Evolutionary conservation across 257 asterid species (phyloP).

Genomic region (Fraxinus americana): DNA sequence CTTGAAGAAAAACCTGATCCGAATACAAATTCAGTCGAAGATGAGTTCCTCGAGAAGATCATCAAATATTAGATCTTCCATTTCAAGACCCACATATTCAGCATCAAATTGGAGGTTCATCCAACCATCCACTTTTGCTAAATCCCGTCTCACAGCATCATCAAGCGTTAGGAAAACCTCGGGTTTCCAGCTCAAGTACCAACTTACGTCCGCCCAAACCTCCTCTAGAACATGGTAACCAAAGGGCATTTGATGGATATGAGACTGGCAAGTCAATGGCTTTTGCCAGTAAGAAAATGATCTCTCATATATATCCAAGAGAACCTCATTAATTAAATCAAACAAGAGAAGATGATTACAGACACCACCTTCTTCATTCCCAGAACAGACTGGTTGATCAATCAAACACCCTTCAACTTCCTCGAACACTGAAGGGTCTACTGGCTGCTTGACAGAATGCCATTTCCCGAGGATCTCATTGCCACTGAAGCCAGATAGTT

Average conservation of each 20-base stretch:
- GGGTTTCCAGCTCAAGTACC: conserved; percentile 40
- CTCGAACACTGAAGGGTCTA: conserved; percentile 56
- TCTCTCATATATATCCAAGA: conserved; percentile 57
- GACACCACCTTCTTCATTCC: conserved; percentile 35
- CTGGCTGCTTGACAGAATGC: conserved; percentile 59
- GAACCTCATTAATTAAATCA: conserved; percentile 65
- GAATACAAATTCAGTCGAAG: conserved; percentile 5
- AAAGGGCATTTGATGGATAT: conserved; percentile 57
- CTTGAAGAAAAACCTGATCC: not conserved
- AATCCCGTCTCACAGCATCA: conserved; percentile 61
- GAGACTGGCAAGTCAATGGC: conserved; percentile 47
- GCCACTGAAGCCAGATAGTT: conserved; percentile 64
- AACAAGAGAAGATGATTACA: conserved; percentile 59
- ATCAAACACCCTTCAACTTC: conserved; percentile 51
- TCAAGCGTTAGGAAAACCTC: conserved; percentile 51
- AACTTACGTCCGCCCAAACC: conserved; percentile 65
- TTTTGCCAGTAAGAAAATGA: conserved; percentile 73
- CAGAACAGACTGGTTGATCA: conserved; percentile 31
- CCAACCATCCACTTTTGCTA: conserved; percentile 56
- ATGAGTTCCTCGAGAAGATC: conserved; percentile 64
- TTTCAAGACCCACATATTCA: conserved; percentile 67
- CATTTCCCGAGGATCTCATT: conserved; percentile 52
- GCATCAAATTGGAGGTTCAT: conserved; percentile 76
- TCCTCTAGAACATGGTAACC: conserved; percentile 64
- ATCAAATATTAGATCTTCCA: conserved; percentile 66